These are phyloP conservation scores for Ogataea corticis DNA, from an alignment of 805 yeast genomes.

Conservation along the genomic window DNA sequence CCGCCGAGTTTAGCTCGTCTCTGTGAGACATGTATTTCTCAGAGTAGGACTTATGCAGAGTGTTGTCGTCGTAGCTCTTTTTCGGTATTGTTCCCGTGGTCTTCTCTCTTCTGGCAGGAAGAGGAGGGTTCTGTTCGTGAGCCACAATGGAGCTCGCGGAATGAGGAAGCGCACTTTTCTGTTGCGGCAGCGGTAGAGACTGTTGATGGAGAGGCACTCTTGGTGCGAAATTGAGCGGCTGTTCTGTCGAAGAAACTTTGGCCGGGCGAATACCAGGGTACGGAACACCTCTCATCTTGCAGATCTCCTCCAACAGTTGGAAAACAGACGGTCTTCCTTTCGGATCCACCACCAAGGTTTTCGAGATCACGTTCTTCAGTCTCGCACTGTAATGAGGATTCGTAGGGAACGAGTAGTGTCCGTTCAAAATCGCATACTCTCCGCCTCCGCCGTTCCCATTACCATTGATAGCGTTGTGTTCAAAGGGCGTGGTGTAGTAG, in stretches of 20 bases:
- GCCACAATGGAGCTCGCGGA: slow-evolving; percentile 16
- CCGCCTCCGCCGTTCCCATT: slow-evolving; percentile 42
- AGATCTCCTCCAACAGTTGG: slow-evolving; percentile 68
- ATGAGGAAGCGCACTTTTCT: slow-evolving; percentile 1
- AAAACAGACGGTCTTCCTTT: slow-evolving; percentile 70
- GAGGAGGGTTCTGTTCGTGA: slow-evolving; percentile 6
- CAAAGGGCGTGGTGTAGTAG: slow-evolving; percentile 83
- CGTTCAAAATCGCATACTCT: slow-evolving; percentile 62
- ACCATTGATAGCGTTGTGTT: slow-evolving; percentile 42
- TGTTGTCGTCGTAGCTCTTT: slow-evolving; percentile 6
- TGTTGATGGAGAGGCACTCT: background rate
- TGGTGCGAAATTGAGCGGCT: background rate
- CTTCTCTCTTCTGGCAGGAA: slow-evolving; percentile 22
- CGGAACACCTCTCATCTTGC: slow-evolving; percentile 55
- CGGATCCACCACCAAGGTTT: slow-evolving; percentile 65
- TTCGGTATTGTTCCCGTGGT: slow-evolving; percentile 14
- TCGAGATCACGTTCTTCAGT: slow-evolving; percentile 62
- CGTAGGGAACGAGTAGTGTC: slow-evolving; percentile 52
- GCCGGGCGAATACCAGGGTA: slow-evolving; percentile 34
- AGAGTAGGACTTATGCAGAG: slow-evolving; percentile 20
- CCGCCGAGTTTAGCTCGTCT: slow-evolving; percentile 21
- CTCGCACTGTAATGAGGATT: slow-evolving; percentile 60
- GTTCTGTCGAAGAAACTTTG: slow-evolving; percentile 14
- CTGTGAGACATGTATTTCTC: slow-evolving; percentile 11
- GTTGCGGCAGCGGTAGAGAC: background rate